phyloP scores from a whole-genome alignment of 495 filamentous ascomycete species.

The Xylaria longipes region DNA sequence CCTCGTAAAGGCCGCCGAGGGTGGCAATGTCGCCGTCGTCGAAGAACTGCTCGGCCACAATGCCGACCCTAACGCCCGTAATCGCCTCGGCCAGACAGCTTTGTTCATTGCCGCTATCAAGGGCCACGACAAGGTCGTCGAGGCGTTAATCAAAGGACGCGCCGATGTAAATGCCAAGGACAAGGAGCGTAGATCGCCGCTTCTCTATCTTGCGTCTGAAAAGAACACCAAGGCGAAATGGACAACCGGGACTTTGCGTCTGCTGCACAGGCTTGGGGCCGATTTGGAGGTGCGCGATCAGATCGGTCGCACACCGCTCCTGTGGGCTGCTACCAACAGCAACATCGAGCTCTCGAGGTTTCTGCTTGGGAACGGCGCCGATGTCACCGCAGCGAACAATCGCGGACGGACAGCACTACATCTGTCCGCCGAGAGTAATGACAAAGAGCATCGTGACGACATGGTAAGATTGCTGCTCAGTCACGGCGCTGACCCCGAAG shows the following conservation, averaged over 20 bases:
- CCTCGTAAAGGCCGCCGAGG: slow-evolving; percentile 42
- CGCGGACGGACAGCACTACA: slow-evolving; percentile 67
- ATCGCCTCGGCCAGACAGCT: slow-evolving; percentile 49
- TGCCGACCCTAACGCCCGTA: slow-evolving; percentile 40
- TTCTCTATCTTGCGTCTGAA: slow-evolving; percentile 42
- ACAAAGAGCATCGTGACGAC: slow-evolving; percentile 49
- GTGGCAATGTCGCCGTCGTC: slow-evolving; percentile 39
- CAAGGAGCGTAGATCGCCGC: slow-evolving; percentile 38
- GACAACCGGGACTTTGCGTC: slow-evolving; percentile 38
- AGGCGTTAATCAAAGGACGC: slow-evolving; percentile 55
- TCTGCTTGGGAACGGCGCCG: slow-evolving; percentile 57
- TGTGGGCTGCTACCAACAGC: slow-evolving; percentile 69
- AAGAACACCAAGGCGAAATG: slow-evolving; percentile 41
- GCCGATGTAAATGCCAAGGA: slow-evolving; percentile 58
- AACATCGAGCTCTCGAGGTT: slow-evolving; percentile 61
- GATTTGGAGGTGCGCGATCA: slow-evolving; percentile 51
- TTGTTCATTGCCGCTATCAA: slow-evolving; percentile 67
- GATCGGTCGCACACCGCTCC: slow-evolving; percentile 63
- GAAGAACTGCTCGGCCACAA: slow-evolving; percentile 35
- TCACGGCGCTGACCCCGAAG: slow-evolving; percentile 59
- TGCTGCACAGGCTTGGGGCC: slow-evolving; percentile 47
- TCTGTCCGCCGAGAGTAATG: slow-evolving; percentile 59
- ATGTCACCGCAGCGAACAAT: slow-evolving; percentile 60
- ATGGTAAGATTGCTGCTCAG: slow-evolving; percentile 63
- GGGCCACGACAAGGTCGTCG: slow-evolving; percentile 58